Percentiles rank a stretch among this genome's conserved stretches.
Evolutionary conservation across 805 yeast genomes (phyloP).

Genomic region (Saturnispora kantuleensis): DNA sequence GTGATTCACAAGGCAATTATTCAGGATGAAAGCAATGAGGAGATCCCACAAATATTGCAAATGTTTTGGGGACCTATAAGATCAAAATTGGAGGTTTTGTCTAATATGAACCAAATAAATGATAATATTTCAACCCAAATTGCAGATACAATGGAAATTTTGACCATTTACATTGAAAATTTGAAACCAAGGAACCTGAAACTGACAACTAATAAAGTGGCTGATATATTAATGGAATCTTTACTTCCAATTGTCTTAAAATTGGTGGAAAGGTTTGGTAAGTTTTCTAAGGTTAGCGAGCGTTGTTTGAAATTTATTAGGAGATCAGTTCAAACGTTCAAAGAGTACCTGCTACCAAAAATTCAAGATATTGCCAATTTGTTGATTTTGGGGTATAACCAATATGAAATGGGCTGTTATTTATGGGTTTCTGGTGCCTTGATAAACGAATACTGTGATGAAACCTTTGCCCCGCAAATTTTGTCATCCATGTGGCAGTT

Average conservation of each 20-base stretch:
- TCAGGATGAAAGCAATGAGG: constrained; percentile 28
- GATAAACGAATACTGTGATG: constrained; percentile 61
- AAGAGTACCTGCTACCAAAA: constrained; percentile 45
- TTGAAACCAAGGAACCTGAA: constrained; percentile 40
- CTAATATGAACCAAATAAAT: constrained; percentile 12
- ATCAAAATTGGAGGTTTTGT: constrained; percentile 22
- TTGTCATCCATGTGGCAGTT: constrained; percentile 50
- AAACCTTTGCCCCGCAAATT: constrained; percentile 24
- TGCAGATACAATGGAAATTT: constrained; percentile 67
- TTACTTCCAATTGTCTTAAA: constrained; percentile 47
- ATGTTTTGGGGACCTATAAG: constrained; percentile 63
- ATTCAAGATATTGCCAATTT: constrained; percentile 56
- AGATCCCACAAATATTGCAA: constrained; percentile 35
- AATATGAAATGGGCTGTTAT: constrained; percentile 68
- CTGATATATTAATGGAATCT: constrained; percentile 41
- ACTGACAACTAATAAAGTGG: constrained; percentile 22
- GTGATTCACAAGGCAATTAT: constrained; percentile 42
- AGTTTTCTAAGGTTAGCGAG: constrained; percentile 59
- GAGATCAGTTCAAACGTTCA: constrained; percentile 53
- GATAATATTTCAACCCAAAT: constrained; percentile 36
- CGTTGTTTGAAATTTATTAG: constrained; percentile 61
- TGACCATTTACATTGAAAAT: constrained; percentile 49
- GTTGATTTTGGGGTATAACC: constrained; percentile 60
- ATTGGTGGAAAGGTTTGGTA: constrained; percentile 46
- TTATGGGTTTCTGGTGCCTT: constrained; percentile 84